Base-by-base conservation (phyloP, 176 grass and related monocot genomes). In the Guadua angustifolia region DNA sequence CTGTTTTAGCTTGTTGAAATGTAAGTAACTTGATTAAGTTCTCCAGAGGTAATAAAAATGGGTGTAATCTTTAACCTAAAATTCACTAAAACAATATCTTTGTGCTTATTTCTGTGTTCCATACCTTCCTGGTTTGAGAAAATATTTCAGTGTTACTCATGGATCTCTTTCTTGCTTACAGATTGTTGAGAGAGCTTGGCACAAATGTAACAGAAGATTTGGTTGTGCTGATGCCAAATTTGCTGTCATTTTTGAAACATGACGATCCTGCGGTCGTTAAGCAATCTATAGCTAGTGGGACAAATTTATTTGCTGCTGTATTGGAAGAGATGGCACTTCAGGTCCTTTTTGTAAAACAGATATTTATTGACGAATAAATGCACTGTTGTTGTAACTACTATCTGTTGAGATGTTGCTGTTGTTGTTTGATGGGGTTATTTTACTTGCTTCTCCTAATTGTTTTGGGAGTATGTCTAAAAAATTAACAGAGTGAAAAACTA, bases 311-410 rank as follows among this genome's bases (percentile, higher is more conserved):
- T 96, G 91, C 88, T 79, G 89, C 91, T 99, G 93, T 99, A 91
- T 96, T 99, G 86, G 86, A 99, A 90, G 88, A 96, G 90, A 96
- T 99, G 92, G 26, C 89, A 96, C 94, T 96, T 92, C 97, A 99
- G 97, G 97, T 99, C 91, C 71, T 90, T 94, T 92, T 93, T 91
- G 89, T 93, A 93, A 92, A 93, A 93, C 91, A 88, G 85, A 88
- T 91, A 88, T 87, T 77, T 86, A 92, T 93, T 38, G 86, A 86
- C 89, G 86, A 83, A 91, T 92, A 77, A 91, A 86, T 93, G 40
- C 84, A 77, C 81, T 47, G 64, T 74, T 95, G 73, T 62, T 89
- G 93, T 92, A 91, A 94, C 73, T 84, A 68, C 51, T 82, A 83
- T 49, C 47, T 10, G 77, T 83, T 87, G 75, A 77, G 82, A 85